Conservation (phyloP, 768 basidiomycete species). For the Suillus decipiens region DNA sequence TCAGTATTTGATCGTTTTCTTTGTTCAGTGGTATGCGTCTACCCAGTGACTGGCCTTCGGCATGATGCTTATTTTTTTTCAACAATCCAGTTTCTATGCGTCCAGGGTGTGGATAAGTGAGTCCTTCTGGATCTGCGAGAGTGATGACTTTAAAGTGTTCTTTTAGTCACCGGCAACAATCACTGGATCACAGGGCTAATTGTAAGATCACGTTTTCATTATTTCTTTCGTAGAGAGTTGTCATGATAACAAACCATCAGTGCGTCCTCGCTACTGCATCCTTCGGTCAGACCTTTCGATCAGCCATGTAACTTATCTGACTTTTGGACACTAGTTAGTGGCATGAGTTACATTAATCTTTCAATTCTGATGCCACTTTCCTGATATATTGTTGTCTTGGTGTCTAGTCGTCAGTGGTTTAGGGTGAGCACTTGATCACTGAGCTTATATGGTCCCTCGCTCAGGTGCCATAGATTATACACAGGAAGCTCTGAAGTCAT, state of each 20-base stretch:
- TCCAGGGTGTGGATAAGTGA: constrained; percentile 31
- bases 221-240: not conserved
- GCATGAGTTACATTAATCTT: constrained; percentile 15
- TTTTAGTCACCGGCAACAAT: constrained; percentile 23
- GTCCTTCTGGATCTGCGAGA: not conserved
- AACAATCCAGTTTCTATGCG: constrained; percentile 23
- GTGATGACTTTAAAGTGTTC: not conserved
- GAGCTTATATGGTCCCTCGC: not conserved
- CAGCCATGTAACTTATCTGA: not conserved
- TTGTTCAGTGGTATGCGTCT: constrained; percentile 21
- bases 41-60: no score
- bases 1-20: constrained; percentile 21
- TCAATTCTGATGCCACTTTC: not conserved
- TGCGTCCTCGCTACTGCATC: constrained; percentile 8
- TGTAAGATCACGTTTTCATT: not conserved
- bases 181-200: constrained; percentile 12
- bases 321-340: constrained; percentile 12
- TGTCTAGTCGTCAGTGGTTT: constrained; percentile 5
- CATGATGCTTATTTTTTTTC: not conserved
- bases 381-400: not conserved
- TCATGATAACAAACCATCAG: constrained; percentile 7
- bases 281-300: constrained; percentile 17
- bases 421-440: not conserved
- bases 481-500: constrained; percentile 11
- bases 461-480: constrained; percentile 11